Percentiles rank a stretch among this genome's conserved stretches.
These are phyloP conservation scores for Spergularia bocconei DNA, from an alignment of 148 eudicot genomes.

Conservation along the genomic window DNA sequence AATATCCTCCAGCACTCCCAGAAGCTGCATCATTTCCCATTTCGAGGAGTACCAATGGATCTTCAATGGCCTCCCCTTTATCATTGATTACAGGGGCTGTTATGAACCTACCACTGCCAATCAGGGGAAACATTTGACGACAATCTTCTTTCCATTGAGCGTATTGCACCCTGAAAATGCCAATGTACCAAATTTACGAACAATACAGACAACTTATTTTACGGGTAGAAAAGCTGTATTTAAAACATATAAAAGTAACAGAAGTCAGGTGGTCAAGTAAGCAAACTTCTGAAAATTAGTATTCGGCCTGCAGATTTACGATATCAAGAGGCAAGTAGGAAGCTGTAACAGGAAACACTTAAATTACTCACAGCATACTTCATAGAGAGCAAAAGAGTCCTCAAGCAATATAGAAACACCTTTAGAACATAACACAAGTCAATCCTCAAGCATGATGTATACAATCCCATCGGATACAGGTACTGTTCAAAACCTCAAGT, in stretches of 20 bases:
- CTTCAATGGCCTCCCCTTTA: slow-evolving; percentile 66
- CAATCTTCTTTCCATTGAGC: slow-evolving; percentile 76
- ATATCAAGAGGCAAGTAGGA: neutral
- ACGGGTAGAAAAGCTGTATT: neutral
- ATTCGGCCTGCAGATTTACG: neutral
- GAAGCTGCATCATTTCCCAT: slow-evolving; percentile 38
- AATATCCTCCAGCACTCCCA: slow-evolving; percentile 16
- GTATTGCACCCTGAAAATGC: slow-evolving; percentile 57
- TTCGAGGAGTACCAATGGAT: slow-evolving; percentile 82
- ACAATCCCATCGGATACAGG: too few relatives aligned
- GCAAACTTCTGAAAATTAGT: neutral
- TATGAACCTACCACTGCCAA: slow-evolving; percentile 86
- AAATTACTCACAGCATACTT: neutral
- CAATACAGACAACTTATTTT: neutral
- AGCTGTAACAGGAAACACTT: neutral
- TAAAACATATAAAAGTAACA: neutral
- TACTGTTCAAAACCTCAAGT: too few relatives aligned
- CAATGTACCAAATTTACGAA: slow-evolving; percentile 5
- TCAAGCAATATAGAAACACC: neutral
- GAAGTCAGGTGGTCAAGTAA: neutral
- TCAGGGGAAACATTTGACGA: slow-evolving; percentile 68
- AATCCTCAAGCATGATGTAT: too few relatives aligned
- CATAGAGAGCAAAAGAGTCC: neutral
- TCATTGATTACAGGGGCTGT: slow-evolving; percentile 88
- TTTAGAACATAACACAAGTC: too few relatives aligned